phyloP scores from a whole-genome alignment of 169 alveolate species.

The Prorocentrum cordatum region DNA sequence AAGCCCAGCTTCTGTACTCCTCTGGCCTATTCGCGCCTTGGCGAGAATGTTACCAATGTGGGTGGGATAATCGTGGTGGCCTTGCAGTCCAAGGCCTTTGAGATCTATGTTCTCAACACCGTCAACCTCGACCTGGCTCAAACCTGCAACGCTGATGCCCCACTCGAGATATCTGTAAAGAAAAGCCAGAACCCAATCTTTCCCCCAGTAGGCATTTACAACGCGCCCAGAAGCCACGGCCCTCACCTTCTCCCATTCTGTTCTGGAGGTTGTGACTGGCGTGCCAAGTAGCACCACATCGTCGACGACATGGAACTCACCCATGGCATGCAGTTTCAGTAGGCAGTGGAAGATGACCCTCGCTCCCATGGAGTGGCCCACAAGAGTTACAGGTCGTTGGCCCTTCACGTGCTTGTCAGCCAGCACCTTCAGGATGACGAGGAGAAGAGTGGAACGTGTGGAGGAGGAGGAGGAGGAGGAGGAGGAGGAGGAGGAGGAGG shows the following conservation, averaged over 20 bases:
- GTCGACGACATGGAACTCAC: conserved; percentile 74
- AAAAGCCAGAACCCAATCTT: conserved; percentile 83
- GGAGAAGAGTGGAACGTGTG: too few species aligned
- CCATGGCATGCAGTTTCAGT: conserved; percentile 73
- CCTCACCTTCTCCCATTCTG: conserved; percentile 79
- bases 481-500: too few species aligned
- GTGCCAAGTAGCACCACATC: conserved; percentile 81
- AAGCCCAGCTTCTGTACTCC: too few species aligned
- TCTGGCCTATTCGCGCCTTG: too few species aligned
- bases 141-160: conserved; percentile 71
- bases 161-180: conserved; percentile 81
- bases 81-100: neutral
- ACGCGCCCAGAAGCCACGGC: conserved; percentile 82
- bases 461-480: too few species aligned
- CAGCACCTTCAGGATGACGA: too few species aligned
- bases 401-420: conserved; percentile 74
- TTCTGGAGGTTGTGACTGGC: conserved; percentile 78
- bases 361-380: conserved; percentile 84
- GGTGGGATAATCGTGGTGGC: conserved; percentile 4
- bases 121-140: neutral
- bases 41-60: neutral
- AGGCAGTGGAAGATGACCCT: conserved; percentile 79
- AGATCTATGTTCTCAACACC: conserved; percentile 12
- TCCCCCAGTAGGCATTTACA: conserved; percentile 79
- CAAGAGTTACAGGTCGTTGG: conserved; percentile 80